Evolutionary conservation across 768 basidiomycete genomes (phyloP).

Genomic region (Rhodotorula toruloides): DNA sequence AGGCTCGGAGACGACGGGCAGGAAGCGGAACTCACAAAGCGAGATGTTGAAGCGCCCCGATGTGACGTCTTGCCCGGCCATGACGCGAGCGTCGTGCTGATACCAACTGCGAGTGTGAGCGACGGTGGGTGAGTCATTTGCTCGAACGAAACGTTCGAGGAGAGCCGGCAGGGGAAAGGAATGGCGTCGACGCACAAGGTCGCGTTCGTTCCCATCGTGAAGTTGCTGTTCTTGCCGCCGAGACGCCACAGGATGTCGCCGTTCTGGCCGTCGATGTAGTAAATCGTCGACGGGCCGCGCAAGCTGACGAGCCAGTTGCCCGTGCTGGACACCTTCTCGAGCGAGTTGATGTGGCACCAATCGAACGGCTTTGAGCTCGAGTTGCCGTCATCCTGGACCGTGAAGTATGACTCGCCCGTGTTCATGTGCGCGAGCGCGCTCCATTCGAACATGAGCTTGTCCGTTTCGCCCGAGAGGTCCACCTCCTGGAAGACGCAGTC

Average conservation of each 20-base stretch:
- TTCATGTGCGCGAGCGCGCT: constrained; percentile 40
- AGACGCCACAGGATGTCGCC: constrained; percentile 41
- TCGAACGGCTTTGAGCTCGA: constrained; percentile 44
- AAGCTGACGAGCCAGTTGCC: constrained; percentile 43
- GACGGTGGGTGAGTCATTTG: not conserved
- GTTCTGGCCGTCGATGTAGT: constrained; percentile 37
- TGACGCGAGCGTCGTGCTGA: constrained; percentile 35
- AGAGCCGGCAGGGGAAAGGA: not conserved
- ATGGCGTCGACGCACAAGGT: not conserved
- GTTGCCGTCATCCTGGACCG: not conserved
- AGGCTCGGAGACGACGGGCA: too few species aligned
- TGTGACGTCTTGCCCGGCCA: constrained; percentile 4
- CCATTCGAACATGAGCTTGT: constrained; percentile 42
- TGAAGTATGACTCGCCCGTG: constrained; percentile 35
- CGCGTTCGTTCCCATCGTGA: not conserved
- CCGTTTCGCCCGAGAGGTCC: constrained; percentile 39
- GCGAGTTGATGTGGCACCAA: too few species aligned
- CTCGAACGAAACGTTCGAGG: not conserved
- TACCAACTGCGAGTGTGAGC: constrained; percentile 10
- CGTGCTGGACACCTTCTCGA: constrained; percentile 32
- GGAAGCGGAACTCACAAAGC: too few species aligned
- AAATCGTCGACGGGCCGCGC: constrained; percentile 41
- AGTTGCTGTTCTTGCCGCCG: constrained; percentile 32
- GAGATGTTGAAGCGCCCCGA: constrained; percentile 25
- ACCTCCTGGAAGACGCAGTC: constrained; percentile 41